Evolutionary conservation across 352 stramenopile species (phyloP), one percentile per base, ranked within the genome.

Genomic region (Pythium sukuiense): DNA sequence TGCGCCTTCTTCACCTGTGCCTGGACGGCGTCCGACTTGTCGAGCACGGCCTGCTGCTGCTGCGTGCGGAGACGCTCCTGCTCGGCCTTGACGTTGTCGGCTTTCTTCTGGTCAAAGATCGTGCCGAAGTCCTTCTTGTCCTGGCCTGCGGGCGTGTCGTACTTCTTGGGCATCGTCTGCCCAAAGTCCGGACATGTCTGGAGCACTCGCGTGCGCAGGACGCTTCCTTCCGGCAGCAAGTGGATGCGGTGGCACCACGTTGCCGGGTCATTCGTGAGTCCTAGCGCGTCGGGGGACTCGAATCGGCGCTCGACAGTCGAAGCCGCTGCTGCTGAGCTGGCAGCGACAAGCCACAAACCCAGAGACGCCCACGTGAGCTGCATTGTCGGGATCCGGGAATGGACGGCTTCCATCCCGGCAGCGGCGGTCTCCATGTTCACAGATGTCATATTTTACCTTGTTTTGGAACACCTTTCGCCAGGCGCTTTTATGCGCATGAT

Each of bases 231-330:
- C 2, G 55, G 55, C 3, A 60, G 55, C 37, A 60, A 37, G 33
- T 60, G 55, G n/a, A 60, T n/a, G 33, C 55, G 55, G 55, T 50
- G 33, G 55, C 55, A 60, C 33, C 41, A 33, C 18, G 4, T 3
- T 16, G 11, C 30, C 2, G 20, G 18, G 5, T n/a, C 37, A n/a
- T 49, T 8, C n/a, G 13, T 14, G 13, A 4, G 18, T 1, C 16
- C 46, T 5, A 16, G 14, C 27, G 3, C 46, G 46, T 24, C 14
- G 20, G 55, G 52, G 1, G 29, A 43, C 2, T 29, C 55, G 16
- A 60, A 60, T 13, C 55, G 55, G 26, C 55, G 55, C 33, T 54
- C 32, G 46, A 16, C 13, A 24, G 41, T 48, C 41, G 13, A 20
- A 6, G 41, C 41, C 13, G 41, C 5, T 7, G 41, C 12, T 12